Evolutionary conservation across 192 early-diverging fungal genomes (phyloP).

Genomic region (Coemansia sp.): DNA sequence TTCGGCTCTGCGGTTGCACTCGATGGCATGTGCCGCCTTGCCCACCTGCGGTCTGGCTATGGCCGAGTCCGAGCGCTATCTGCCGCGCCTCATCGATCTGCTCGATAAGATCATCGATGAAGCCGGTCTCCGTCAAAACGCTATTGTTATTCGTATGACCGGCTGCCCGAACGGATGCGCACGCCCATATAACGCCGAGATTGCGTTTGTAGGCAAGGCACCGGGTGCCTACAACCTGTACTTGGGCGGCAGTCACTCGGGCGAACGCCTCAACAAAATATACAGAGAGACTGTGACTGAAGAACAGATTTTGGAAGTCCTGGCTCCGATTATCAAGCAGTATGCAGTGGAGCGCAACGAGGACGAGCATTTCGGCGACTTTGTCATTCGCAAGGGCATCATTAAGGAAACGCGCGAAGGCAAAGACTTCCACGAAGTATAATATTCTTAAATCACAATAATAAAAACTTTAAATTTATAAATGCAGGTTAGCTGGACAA

Average conservation of each 20-base stretch:
- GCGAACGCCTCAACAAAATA: slow-evolving; percentile 87
- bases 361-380: slow-evolving; percentile 93
- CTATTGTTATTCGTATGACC: slow-evolving; percentile 95
- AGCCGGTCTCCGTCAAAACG: slow-evolving; percentile 79
- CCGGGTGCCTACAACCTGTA: slow-evolving; percentile 94
- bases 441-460: neutral
- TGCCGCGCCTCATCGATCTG: slow-evolving; percentile 77
- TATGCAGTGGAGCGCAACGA: slow-evolving; percentile 69
- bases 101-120: slow-evolving; percentile 80
- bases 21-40: slow-evolving; percentile 95
- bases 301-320: slow-evolving; percentile 76
- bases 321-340: slow-evolving; percentile 79
- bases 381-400: slow-evolving; percentile 84
- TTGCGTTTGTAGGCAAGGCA: slow-evolving; percentile 95
- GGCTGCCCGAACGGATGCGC: slow-evolving; percentile 99
- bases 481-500: slow-evolving; percentile 53
- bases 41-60: slow-evolving; percentile 94
- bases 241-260: slow-evolving; percentile 84
- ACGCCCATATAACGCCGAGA: slow-evolving; percentile 89
- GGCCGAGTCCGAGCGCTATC: slow-evolving; percentile 96
- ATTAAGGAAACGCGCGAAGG: slow-evolving; percentile 77
- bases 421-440: slow-evolving; percentile 73
- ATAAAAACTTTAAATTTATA: neutral
- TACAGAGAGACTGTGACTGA: slow-evolving; percentile 88
- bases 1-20: slow-evolving; percentile 79